Base-by-base conservation (phyloP, 352 stramenopile species). In the Lagenidium giganteum region DNA sequence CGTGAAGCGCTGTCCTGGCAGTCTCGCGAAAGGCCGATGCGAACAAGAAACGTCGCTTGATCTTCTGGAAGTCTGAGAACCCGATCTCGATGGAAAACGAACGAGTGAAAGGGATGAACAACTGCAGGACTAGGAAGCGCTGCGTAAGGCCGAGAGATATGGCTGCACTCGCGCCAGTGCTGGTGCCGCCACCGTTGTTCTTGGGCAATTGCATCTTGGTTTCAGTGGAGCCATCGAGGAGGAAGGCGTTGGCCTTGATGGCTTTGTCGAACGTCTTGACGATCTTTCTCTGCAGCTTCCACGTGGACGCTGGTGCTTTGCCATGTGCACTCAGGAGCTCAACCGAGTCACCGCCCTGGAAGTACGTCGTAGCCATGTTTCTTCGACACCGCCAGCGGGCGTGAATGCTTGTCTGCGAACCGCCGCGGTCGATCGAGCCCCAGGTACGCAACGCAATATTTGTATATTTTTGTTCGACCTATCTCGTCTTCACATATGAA, bases 121-220 rank as follows among this genome's bases (percentile, higher is more conserved):
- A 31, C 49, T 92, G 81, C 14, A 92, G 50, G 0, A 93, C 55
- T 7, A 89, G 47, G 38, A 92, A 93, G 8, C 79, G 64, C 43
- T 95, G 83, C 2, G 78, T 73, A 6, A 95, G 46, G 2, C 67
- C 80, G 1, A 93, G 46, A 2, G 58, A 65, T n/a, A n/a, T n/a
- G n/a, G n/a, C n/a, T n/a, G n/a, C n/a, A n/a, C n/a, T n/a, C n/a
- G n/a, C n/a, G n/a, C n/a, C n/a, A n/a, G n/a, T n/a, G 4, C 57
- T 53, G 5, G 51, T 51, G 0, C 59, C 57, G 23, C 51, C 8
- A 0, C 39, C 49, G 8, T 50, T 9, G n/a, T 48, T 51, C 54
- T 93, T 92, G 3, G 83, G 83, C 14, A 93, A 48, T 40, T 92
- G 72, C 69, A 95, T 86, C 40, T 83, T 83, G 8, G 79, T 93